A percentile compares a stretch with the other conserved stretches of the same genome.
phyloP scores from a whole-genome alignment of 2,329 filamentous ascomycete genomes.

The Arthrobotrys iridis region DNA sequence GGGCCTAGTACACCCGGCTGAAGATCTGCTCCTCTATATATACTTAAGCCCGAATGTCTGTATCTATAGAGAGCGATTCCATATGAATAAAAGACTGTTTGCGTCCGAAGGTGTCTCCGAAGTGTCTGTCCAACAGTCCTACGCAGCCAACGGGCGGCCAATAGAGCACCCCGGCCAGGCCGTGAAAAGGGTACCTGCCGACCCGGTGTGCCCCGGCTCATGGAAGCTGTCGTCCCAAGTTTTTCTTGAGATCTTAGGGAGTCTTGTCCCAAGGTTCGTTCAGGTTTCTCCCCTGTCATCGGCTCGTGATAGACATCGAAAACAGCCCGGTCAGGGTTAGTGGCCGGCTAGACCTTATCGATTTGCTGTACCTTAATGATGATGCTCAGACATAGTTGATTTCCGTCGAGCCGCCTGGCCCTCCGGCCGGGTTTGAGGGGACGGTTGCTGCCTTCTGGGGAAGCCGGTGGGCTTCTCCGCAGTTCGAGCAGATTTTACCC shows the following conservation, averaged over 20 bases:
- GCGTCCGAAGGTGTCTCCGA: neutral
- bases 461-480: neutral
- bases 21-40: constrained; percentile 5
- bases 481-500: neutral
- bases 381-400: constrained; percentile 19
- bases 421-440: neutral
- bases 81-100: neutral
- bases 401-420: constrained; percentile 35
- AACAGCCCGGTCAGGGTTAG: neutral
- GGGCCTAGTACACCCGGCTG: no score
- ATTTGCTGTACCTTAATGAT: neutral
- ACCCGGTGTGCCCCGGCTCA: neutral
- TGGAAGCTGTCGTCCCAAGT: constrained; percentile 8
- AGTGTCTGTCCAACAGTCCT: neutral
- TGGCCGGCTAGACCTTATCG: neutral
- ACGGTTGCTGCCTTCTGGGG: constrained; percentile 11
- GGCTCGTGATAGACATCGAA: constrained; percentile 31
- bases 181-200: constrained; percentile 23
- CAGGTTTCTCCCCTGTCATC: constrained; percentile 3
- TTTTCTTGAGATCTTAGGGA: constrained; percentile 11
- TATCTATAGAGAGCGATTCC: no score
- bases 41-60: no score
- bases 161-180: constrained; percentile 9
- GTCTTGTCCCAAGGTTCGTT: constrained; percentile 38
- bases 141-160: constrained; percentile 10